Evolutionary conservation across 164 flowering plant genomes (phyloP), one percentile per base, ranked within the genome.

Genomic region (Cinnamomum micranthum): DNA sequence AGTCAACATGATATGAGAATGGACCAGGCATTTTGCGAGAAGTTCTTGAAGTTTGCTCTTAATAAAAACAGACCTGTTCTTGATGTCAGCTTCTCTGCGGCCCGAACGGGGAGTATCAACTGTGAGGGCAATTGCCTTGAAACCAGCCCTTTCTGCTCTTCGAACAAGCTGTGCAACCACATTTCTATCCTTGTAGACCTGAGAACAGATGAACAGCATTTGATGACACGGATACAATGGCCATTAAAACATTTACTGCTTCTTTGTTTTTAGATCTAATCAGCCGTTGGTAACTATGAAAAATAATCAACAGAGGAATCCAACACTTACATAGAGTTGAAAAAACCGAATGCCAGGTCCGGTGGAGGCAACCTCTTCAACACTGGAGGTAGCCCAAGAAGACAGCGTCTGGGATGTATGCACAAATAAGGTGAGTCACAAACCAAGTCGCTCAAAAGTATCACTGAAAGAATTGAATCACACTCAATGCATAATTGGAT

Each of bases 331-430:
- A 84, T 90, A 94, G 79, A 94, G 93, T 80, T 94, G 98, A 85
- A 92, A 92, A 80, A 94, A 92, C 4, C 93, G 92, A 75, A 89
- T 84, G 66, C 93, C 96, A 70, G 89, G 90, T 65, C 94, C 93
- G 1, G 95, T 88, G n/a, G 96, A 90, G 70, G 98, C 92, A 77
- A 92, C 96, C 81, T 94, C 98, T 78, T 92, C 97, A 33, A 90
- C 92, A 78, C 94, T 94, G 63, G 91, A 94, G 71, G 98, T 94
- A 73, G 89, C 86, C 94, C 91, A 92, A 50, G 96, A 86, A 33
- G 98, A 94, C 51, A 94, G 65, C 58, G 94, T 91, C 98, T 93
- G 83, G 25, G 76, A 73, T 64, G 81, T 6, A 69, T 22, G 55
- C 55, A 69, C 17, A 35, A 10, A 69, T 69, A 41, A 13, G 11